Evolutionary conservation across 2,329 filamentous ascomycete species (phyloP), one percentile per base, ranked within the genome.

Genomic region (Aspergillus ruber): DNA sequence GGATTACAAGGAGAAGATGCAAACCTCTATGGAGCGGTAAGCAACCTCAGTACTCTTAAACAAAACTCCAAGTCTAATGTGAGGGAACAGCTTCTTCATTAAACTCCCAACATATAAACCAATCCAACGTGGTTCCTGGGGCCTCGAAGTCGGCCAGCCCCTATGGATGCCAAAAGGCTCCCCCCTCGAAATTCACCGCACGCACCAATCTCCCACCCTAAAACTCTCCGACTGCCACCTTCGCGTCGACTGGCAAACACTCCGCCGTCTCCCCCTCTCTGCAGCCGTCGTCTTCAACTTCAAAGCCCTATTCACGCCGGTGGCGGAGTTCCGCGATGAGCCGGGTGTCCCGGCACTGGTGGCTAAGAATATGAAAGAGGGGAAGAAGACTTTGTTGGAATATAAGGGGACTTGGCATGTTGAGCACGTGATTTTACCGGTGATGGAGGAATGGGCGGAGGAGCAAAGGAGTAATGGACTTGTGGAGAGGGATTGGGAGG

Each of bases 1-100:
- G 0, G 86, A 93, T 58, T 94, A 91, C 65, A 86, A 86, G 55
- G 84, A 88, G 63, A 94, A 90, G 72, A 90, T 94, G 85, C 80
- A 85, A 33, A 86, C 89, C 53, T 90, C 85, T 36, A 90, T 95
- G 85, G 88, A 94, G 59, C 77, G 87, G 80, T 88, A 69, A 44
- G 77, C 10, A n/a, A n/a, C n/a, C n/a, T n/a, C n/a, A n/a, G n/a
- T n/a, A n/a, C n/a, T n/a, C n/a, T n/a, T n/a, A n/a, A n/a, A n/a
- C n/a, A n/a, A n/a, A n/a, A n/a, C n/a, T n/a, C n/a, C n/a, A n/a
- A n/a, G n/a, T n/a, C n/a, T n/a, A n/a, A n/a, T n/a, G n/a, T n/a
- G n/a, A n/a, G n/a, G n/a, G n/a, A n/a, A 17, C 43, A 87, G 86
- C n/a, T 93, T 82, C 67, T 94, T 95, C 61, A 80, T 84, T 25